Evolutionary conservation across 2,329 filamentous ascomycete species (phyloP).

Genomic region (Fusarium sterilihyphosum): DNA sequence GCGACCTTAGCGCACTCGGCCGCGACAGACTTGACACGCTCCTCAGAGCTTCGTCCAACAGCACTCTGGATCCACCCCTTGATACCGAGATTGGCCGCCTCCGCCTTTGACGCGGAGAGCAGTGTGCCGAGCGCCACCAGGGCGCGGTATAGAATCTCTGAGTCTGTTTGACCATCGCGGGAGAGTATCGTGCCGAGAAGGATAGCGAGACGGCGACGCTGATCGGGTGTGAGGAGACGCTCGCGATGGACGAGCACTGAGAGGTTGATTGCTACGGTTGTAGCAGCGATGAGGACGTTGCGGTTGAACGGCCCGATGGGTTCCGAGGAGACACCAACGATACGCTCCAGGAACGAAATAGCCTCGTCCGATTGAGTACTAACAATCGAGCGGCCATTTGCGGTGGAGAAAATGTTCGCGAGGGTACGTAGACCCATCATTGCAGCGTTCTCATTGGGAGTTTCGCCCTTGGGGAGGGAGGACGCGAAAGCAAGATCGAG

Average conservation of each 20-base stretch:
- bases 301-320: conserved; percentile 70
- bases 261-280: conserved; percentile 87
- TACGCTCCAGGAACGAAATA: conserved; percentile 69
- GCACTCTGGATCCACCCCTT: conserved; percentile 54
- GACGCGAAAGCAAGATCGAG: conserved; percentile 62
- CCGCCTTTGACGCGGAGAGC: conserved; percentile 63
- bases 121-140: conserved; percentile 84
- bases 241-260: conserved; percentile 72
- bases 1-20: conserved; percentile 31
- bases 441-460: conserved; percentile 78
- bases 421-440: conserved; percentile 89
- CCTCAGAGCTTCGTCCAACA: conserved; percentile 54
- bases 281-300: conserved; percentile 83
- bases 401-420: conserved; percentile 83
- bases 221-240: conserved; percentile 50
- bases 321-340: conserved; percentile 62
- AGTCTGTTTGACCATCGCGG: conserved; percentile 70
- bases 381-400: conserved; percentile 74
- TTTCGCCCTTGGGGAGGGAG: conserved; percentile 57
- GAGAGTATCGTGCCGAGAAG: conserved; percentile 70
- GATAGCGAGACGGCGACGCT: conserved; percentile 61
- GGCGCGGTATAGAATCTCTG: conserved; percentile 83
- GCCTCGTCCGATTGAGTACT: conserved; percentile 68
- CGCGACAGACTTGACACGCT: conserved; percentile 53
- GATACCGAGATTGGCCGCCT: conserved; percentile 55